Conservation (phyloP, 108 stramenopile genomes). For the Conticribra guillardii region DNA sequence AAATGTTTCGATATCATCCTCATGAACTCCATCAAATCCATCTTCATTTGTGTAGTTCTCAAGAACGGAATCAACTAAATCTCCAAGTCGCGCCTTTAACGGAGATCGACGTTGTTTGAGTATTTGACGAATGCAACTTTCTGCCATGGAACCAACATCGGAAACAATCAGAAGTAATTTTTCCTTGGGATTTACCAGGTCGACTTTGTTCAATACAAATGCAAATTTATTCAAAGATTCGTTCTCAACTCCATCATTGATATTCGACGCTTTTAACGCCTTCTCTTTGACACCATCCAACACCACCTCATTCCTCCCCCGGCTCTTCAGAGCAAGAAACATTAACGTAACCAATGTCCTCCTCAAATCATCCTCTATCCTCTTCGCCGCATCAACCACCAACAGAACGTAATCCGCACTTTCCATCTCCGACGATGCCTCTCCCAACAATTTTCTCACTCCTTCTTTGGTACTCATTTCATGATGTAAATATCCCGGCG, state of each 20-base stretch:
- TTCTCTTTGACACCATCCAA: slow-evolving; percentile 21
- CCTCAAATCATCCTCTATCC: slow-evolving; percentile 60
- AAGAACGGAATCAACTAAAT: slow-evolving; percentile 37
- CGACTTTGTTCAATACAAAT: slow-evolving; percentile 92
- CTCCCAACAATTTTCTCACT: slow-evolving; percentile 60
- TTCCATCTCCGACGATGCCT: slow-evolving; percentile 69
- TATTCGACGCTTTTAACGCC: not conserved
- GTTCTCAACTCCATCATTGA: not conserved
- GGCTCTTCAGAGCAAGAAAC: slow-evolving; percentile 56
- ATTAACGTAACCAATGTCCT: slow-evolving; percentile 73
- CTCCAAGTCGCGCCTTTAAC: slow-evolving; percentile 25
- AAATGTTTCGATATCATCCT: slow-evolving; percentile 47
- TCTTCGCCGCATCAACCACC: slow-evolving; percentile 87
- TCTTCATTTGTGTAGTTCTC: slow-evolving; percentile 31
- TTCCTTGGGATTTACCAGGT: slow-evolving; percentile 88
- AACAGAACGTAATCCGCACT: slow-evolving; percentile 79
- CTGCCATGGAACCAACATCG: slow-evolving; percentile 81
- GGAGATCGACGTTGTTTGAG: slow-evolving; percentile 37
- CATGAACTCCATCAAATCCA: slow-evolving; percentile 42
- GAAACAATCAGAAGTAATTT: slow-evolving; percentile 70
- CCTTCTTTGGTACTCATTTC: slow-evolving; percentile 66
- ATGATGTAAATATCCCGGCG: slow-evolving; percentile 88
- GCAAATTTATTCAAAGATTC: slow-evolving; percentile 62
- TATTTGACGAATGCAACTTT: slow-evolving; percentile 51
- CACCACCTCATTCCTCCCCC: slow-evolving; percentile 66